Base-by-base conservation (phyloP, 2,329 filamentous ascomycete genomes). In the Beauveria scarabaeidicola region DNA sequence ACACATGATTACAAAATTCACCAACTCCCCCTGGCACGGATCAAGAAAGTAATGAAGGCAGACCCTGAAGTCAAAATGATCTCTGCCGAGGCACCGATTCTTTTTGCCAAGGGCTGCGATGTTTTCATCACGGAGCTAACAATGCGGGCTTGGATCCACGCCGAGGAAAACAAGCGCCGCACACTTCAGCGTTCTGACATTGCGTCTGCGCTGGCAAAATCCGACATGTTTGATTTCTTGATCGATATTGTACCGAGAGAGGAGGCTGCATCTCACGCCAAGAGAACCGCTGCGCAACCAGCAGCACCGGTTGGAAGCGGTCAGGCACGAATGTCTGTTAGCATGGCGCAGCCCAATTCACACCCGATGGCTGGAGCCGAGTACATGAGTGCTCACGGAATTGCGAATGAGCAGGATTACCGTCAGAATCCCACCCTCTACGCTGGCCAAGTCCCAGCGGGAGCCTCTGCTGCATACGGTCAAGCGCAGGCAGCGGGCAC, bases 11-110 rank as follows among this genome's bases (percentile, higher is more conserved):
- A 97, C 81, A 99, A 99, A 76, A 84, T 97, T 60, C 94, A 99
- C 73, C 94, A 97, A 73, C 81, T 99, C 43, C 94, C 94, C 1
- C 81, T 99, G 44, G 94, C 94, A n/a, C 88, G 94, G 58, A 99
- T 99, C 78, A 99, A 99, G 81, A 99, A 99, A 75, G 94, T 99
- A 65, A 99, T 99, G 94, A 99, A 99, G 77, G 94, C 94, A 1
- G 94, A 99, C 67, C 94, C 94, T 0, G 94, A 99, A 69, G 94
- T 99, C 52, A 99, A 99, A 79, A 99, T 99, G 94, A 99, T 99
- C 64, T 97, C 92, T 4, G 94, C 94, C 9, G 94, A 99, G 76
- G 94, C 94, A 1, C 94, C 94, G 1, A 99, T 99, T 66, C 80
- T 99, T 15, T 99, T 99, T 69, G 94, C 94, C 55, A 99, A 99